Base-by-base conservation (phyloP, 495 filamentous ascomycete genomes). In the Xylaria palmicola region DNA sequence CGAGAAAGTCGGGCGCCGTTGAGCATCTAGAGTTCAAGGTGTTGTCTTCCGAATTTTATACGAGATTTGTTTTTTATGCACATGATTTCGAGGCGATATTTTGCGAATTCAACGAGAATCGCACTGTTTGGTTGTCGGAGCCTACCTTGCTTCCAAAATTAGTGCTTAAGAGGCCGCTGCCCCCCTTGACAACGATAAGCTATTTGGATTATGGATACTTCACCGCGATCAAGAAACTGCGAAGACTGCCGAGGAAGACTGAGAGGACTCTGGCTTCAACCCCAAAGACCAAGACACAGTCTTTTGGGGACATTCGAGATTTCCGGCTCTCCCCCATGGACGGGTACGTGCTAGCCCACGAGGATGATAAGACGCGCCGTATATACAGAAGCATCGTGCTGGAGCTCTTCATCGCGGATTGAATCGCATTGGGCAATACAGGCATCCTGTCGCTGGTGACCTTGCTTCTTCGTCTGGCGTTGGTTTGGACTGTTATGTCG, bases 31-130 rank as follows among this genome's bases (percentile, higher is more conserved):
- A 80, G 37, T 69, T 88, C 60, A 79, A 78, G 27, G 68, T 87
- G 17, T 70, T 85, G 1, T 85, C 80, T 0, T 85, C 87, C 1
- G 75, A 70, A 1, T 89, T 89, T 66, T 89, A 88, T 68, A 75
- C 80, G 43, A 73, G 79, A 45, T 80, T 88, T 45, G 79, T 82
- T 20, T 73, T 79, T 62, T 83, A 85, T 60, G 65, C 75, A 7
- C 73, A 84, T 63, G 71, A 77, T 26, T 65, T 80, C 13, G 79
- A 83, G 62, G 83, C 77, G 1, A 67, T 88, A 34, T 74, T 79
- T 41, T 70, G 72, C 39, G 82, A 86, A 63, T 60, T 77, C 12
- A 67, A 76, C 19, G 79, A 81, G 59, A 83, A 75, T 63, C 68
- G 70, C 26, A 88, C 81, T 1, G 68, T 87, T 20, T 76, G 72